A percentile compares a stretch with the other conserved stretches of the same genome.
Conservation (phyloP, 495 filamentous ascomycete species). For the Tetracladium setigerum region DNA sequence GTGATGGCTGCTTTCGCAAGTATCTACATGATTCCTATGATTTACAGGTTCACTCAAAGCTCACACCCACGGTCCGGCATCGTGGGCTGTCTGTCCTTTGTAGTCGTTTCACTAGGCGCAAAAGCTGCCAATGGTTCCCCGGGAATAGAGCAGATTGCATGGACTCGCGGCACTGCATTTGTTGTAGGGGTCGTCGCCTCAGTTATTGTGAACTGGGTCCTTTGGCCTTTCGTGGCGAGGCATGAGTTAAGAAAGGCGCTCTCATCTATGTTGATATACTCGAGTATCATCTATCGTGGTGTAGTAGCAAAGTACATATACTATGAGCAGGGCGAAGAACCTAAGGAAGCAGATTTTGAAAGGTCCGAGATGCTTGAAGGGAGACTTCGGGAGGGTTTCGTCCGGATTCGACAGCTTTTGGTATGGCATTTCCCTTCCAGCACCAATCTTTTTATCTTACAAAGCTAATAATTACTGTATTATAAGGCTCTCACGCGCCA, state of each 20-base stretch:
- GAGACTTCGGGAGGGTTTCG: slow-evolving; percentile 49
- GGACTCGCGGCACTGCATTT: slow-evolving; percentile 39
- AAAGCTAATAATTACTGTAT: not conserved
- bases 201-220: slow-evolving; percentile 46
- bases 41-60: slow-evolving; percentile 49
- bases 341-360: slow-evolving; percentile 39
- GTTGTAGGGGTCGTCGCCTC: slow-evolving; percentile 42
- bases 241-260: slow-evolving; percentile 50
- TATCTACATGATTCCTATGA: slow-evolving; percentile 49
- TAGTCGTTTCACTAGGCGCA: slow-evolving; percentile 42
- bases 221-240: slow-evolving; percentile 53
- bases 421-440: slow-evolving; percentile 21
- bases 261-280: slow-evolving; percentile 46
- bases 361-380: slow-evolving; percentile 51
- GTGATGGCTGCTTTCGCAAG: slow-evolving; percentile 48
- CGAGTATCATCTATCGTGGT: slow-evolving; percentile 44
- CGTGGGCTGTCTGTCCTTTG: slow-evolving; percentile 43
- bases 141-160: slow-evolving; percentile 33
- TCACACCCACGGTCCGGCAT: slow-evolving; percentile 37
- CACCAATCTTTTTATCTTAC: not conserved
- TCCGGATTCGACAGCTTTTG: slow-evolving; percentile 46
- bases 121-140: slow-evolving; percentile 26
- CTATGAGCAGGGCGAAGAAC: slow-evolving; percentile 42
- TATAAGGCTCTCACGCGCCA: slow-evolving; percentile 41
- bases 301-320: slow-evolving; percentile 53